phyloP scores from a whole-genome alignment of 2,329 filamentous ascomycete species.

The Aspergillus cejpii region DNA sequence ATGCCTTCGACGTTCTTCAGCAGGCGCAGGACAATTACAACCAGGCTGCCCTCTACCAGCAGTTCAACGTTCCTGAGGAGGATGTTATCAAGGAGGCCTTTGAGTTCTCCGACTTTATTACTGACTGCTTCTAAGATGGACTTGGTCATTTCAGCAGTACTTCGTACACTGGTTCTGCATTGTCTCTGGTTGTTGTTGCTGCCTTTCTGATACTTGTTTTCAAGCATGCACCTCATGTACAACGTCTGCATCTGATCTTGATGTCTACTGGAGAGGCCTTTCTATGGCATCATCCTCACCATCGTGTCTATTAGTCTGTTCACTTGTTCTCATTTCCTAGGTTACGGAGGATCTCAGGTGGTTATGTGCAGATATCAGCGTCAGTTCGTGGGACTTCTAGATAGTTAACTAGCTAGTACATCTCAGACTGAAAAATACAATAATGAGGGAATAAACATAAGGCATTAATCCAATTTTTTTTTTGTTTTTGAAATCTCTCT shows the following conservation, averaged over 20 bases:
- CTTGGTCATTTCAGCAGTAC: background rate
- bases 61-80: conserved; percentile 6
- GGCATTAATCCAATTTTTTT: background rate
- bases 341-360: background rate
- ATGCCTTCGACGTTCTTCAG: conserved; percentile 17
- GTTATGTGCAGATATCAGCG: background rate
- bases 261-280: background rate
- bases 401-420: background rate
- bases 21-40: conserved; percentile 13
- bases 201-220: background rate
- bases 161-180: background rate
- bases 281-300: background rate
- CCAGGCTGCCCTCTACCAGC: conserved; percentile 3
- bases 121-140: conserved; percentile 12
- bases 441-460: background rate
- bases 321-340: background rate
- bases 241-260: background rate
- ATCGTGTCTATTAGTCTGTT: background rate
- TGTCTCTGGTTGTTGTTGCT: conserved; percentile 1
- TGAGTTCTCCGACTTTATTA: conserved; percentile 18
- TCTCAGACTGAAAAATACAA: background rate
- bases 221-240: background rate
- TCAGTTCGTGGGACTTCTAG: background rate
- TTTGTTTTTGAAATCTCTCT: background rate
- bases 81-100: conserved; percentile 11